Evolutionary conservation across 1,139 yeast species (phyloP).

Genomic region (Hanseniaspora uvarum): DNA sequence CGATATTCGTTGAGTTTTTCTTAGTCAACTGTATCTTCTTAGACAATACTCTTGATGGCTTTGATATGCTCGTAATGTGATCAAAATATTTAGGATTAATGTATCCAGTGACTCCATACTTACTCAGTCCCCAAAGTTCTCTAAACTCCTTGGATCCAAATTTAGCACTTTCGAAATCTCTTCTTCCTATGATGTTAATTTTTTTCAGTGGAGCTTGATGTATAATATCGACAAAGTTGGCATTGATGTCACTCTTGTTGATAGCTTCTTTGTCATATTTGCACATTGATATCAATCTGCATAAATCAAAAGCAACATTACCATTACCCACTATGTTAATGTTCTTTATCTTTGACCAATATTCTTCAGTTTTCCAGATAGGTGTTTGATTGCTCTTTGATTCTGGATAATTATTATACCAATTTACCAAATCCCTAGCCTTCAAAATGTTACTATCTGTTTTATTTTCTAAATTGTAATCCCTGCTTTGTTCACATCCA

Average conservation of each 20-base stretch:
- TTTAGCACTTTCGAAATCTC: slow-evolving; percentile 76
- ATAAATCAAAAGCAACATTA: slow-evolving; percentile 90
- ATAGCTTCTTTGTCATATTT: slow-evolving; percentile 41
- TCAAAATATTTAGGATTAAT: slow-evolving; percentile 44
- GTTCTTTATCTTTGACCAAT: slow-evolving; percentile 45
- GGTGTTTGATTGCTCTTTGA: slow-evolving; percentile 32
- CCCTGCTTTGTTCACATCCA: slow-evolving; percentile 54
- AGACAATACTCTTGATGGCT: slow-evolving; percentile 34
- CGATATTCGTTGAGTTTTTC: slow-evolving; percentile 24
- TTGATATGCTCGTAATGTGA: slow-evolving; percentile 34
- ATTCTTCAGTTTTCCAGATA: slow-evolving; percentile 4
- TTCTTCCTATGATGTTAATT: slow-evolving; percentile 70
- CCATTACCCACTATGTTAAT: slow-evolving; percentile 93
- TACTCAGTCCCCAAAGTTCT: slow-evolving; percentile 59
- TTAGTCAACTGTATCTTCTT: slow-evolving; percentile 24
- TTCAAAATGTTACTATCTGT: slow-evolving; percentile 52
- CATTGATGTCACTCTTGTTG: slow-evolving; percentile 64
- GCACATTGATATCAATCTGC: slow-evolving; percentile 62
- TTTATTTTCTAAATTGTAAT: slow-evolving; percentile 46
- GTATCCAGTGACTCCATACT: slow-evolving; percentile 44
- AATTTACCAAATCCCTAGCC: slow-evolving; percentile 78
- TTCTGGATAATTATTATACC: slow-evolving; percentile 91
- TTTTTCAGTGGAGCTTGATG: slow-evolving; percentile 44
- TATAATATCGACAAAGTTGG: slow-evolving; percentile 48
- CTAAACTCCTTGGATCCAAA: slow-evolving; percentile 88